phyloP scores from a whole-genome alignment of 139 green algal species.

The Picochlorum sp. region DNA sequence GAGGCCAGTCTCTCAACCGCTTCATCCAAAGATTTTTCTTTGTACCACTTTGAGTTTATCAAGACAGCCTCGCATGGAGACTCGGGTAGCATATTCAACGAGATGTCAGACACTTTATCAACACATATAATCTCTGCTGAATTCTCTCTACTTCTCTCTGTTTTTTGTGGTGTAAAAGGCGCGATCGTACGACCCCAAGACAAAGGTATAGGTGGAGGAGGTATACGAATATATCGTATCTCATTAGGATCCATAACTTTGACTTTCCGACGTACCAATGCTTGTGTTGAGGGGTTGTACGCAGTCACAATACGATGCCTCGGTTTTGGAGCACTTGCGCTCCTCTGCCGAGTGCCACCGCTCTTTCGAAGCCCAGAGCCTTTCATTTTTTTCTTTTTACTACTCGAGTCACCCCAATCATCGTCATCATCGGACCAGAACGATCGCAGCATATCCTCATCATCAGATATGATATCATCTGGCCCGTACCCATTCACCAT shows the following conservation, averaged over 20 bases:
- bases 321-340: background rate
- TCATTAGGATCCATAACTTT: constrained; percentile 21
- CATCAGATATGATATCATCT: constrained; percentile 26
- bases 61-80: constrained; percentile 29
- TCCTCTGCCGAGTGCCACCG: constrained; percentile 1
- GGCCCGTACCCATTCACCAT: constrained; percentile 11
- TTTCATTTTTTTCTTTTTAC: background rate
- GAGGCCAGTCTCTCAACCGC: constrained; percentile 13
- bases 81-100: background rate
- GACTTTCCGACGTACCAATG: constrained; percentile 49
- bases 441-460: constrained; percentile 36
- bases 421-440: constrained; percentile 57
- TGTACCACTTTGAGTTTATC: constrained; percentile 51
- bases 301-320: constrained; percentile 46
- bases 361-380: background rate
- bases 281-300: constrained; percentile 60
- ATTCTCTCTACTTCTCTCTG: background rate
- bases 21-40: background rate
- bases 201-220: constrained; percentile 52
- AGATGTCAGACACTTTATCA: background rate
- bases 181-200: constrained; percentile 68
- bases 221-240: constrained; percentile 46
- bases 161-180: constrained; percentile 36
- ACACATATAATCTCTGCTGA: background rate
- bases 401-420: background rate